Conservation (phyloP, 257 asterid genomes). For the Ophiorrhiza pumila region DNA sequence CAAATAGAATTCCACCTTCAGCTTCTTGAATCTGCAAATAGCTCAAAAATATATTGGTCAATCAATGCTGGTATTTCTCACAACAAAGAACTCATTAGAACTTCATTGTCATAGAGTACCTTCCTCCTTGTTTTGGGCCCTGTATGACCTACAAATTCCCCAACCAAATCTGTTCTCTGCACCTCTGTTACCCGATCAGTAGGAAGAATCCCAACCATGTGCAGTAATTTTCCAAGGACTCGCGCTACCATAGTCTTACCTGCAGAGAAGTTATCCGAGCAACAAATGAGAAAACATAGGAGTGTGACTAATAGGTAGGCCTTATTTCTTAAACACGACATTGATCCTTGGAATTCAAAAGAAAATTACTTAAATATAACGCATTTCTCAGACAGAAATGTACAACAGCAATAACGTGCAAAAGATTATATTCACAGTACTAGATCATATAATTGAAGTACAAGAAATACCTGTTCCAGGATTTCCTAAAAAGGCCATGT, state of each 20-base stretch:
- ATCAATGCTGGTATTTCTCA: background rate
- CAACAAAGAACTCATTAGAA: background rate
- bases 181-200: conserved; percentile 83
- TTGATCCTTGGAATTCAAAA: background rate
- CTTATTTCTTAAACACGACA: background rate
- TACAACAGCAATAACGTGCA: background rate
- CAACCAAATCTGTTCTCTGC: conserved; percentile 90
- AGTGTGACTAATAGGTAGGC: background rate
- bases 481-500: conserved; percentile 96
- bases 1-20: conserved; percentile 88
- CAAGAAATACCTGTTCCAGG: conserved; percentile 77
- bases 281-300: background rate
- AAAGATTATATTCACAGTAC: background rate
- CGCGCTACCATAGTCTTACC: conserved; percentile 94
- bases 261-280: conserved; percentile 23
- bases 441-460: background rate
- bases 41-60: conserved; percentile 2
- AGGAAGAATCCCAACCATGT: conserved; percentile 84
- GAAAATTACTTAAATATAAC: background rate
- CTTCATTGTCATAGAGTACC: conserved; percentile 29
- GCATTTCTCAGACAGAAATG: background rate
- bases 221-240: conserved; percentile 73
- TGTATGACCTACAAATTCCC: conserved; percentile 80
- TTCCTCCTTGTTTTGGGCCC: conserved; percentile 81
- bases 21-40: conserved; percentile 72